Evolutionary conservation across 2,329 filamentous ascomycete species (phyloP), one percentile per base, ranked within the genome.

Genomic region (Ceratocystis cacaofunesta): DNA sequence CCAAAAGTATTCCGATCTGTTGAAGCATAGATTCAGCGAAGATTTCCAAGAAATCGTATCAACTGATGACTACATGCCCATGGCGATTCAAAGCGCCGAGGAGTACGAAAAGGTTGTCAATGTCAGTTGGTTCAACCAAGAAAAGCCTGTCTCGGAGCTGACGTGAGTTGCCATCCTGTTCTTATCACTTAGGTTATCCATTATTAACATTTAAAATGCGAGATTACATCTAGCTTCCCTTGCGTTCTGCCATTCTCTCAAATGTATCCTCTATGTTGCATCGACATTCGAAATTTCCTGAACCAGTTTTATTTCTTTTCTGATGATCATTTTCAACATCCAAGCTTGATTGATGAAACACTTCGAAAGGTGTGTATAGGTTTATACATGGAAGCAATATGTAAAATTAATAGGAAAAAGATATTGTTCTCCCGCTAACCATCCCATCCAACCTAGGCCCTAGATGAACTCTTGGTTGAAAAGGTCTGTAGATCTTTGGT

Each of bases 41-140:
- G 92, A 97, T 74, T 99, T 99, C 73, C 88, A 95, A 73, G 92
- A 97, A 81, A 86, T 86, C 70, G 84, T 87, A 17, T 85, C 89
- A n/a, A 96, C 90, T 0, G 94, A 99, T 73, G 94, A 99, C 75
- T 99, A 99, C 75, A 99, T 99, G 92, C 95, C 94, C 1, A 97
- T 99, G 94, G 89, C 90, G 1, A 95, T 97, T 73, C 90, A 91
- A 71, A 91, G 88, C 22, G 76, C 82, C 17, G 92, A 96, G 71
- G 92, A 97, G 72, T 97, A 95, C 72, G 90, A 95, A 71, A 96
- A 96, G 72, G 92, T 99, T 44, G 84, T 96, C 69, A 94, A 91
- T 68, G 91, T 97, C 68, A 95, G 89, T 76, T 99, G 92, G 92
- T 97, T 96, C 74, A 87, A 84, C 0, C 92, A 92, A 55, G 90